These are phyloP conservation scores for Claviceps spartinae DNA, from an alignment of 2,329 filamentous ascomycete genomes.

Conservation along the genomic window DNA sequence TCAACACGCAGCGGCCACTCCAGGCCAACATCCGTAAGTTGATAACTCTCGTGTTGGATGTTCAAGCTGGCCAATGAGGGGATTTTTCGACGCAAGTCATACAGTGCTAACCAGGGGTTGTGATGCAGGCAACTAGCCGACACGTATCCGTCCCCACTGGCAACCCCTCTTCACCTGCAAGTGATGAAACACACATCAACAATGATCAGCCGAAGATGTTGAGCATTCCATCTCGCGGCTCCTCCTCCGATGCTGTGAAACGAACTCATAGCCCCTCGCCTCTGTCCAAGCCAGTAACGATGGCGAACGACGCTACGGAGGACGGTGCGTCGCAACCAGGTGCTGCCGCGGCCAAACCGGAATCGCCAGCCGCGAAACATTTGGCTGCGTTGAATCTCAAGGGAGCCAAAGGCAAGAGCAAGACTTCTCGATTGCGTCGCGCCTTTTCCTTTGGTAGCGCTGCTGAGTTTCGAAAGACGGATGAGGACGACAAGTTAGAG, in stretches of 20 bases:
- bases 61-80: slow-evolving; percentile 27
- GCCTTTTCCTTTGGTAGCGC: slow-evolving; percentile 96
- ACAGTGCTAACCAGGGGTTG: slow-evolving; percentile 32
- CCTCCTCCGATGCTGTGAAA: slow-evolving; percentile 53
- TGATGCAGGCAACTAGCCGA: slow-evolving; percentile 46
- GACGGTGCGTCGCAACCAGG: slow-evolving; percentile 25
- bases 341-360: slow-evolving; percentile 24
- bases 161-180: slow-evolving; percentile 36
- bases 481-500: slow-evolving; percentile 27
- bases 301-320: slow-evolving; percentile 39
- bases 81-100: slow-evolving; percentile 17
- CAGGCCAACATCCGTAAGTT: slow-evolving; percentile 52
- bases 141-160: slow-evolving; percentile 37
- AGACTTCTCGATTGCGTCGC: slow-evolving; percentile 71
- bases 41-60: not conserved
- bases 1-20: slow-evolving; percentile 46
- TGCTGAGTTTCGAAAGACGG: slow-evolving; percentile 71
- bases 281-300: slow-evolving; percentile 56
- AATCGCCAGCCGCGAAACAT: slow-evolving; percentile 69
- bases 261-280: slow-evolving; percentile 56
- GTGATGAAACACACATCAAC: slow-evolving; percentile 33
- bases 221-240: slow-evolving; percentile 47
- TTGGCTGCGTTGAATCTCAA: slow-evolving; percentile 79
- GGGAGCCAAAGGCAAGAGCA: slow-evolving; percentile 64
- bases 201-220: slow-evolving; percentile 42